Percentiles rank a stretch among this genome's conserved stretches.
Conservation (phyloP, 768 basidiomycete species). For the Pholiota conissans region DNA sequence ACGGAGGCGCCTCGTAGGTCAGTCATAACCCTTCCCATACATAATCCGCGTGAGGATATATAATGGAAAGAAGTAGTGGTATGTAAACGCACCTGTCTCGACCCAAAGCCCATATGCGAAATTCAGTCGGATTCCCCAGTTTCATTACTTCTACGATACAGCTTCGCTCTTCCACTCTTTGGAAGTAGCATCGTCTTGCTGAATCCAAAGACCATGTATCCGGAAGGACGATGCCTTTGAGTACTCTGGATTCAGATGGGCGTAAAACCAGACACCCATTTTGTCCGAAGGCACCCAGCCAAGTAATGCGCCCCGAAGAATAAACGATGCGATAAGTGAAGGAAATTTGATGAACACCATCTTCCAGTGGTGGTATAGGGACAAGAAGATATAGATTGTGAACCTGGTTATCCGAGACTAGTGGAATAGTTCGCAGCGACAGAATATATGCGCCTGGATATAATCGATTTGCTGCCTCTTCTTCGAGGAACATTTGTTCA, state of each 20-base stretch:
- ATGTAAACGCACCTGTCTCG: slow-evolving; percentile 19
- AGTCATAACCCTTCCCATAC: slow-evolving; percentile 12
- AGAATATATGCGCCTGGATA: neutral
- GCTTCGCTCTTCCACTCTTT: neutral
- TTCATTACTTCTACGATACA: slow-evolving; percentile 15
- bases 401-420: neutral
- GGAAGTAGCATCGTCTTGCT: neutral
- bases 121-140: slow-evolving; percentile 5
- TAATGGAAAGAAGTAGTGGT: neutral
- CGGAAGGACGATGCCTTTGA: slow-evolving; percentile 11
- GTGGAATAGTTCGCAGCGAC: neutral
- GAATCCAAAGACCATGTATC: slow-evolving; percentile 22
- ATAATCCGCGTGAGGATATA: neutral
- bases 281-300: slow-evolving; percentile 45
- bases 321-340: slow-evolving; percentile 53
- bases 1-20: slow-evolving; percentile 25
- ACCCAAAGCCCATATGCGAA: slow-evolving; percentile 21
- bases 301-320: slow-evolving; percentile 40
- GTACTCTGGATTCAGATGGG: slow-evolving; percentile 7
- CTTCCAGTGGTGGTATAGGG: slow-evolving; percentile 3
- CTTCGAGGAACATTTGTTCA: slow-evolving; percentile 31
- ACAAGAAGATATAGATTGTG: slow-evolving; percentile 6
- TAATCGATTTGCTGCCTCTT: neutral
- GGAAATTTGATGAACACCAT: slow-evolving; percentile 23
- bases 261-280: slow-evolving; percentile 43